A percentile compares a stretch with the other conserved stretches of the same genome.
phyloP scores from a whole-genome alignment of 2,329 filamentous ascomycete genomes.

The Cordyceps sp. region DNA sequence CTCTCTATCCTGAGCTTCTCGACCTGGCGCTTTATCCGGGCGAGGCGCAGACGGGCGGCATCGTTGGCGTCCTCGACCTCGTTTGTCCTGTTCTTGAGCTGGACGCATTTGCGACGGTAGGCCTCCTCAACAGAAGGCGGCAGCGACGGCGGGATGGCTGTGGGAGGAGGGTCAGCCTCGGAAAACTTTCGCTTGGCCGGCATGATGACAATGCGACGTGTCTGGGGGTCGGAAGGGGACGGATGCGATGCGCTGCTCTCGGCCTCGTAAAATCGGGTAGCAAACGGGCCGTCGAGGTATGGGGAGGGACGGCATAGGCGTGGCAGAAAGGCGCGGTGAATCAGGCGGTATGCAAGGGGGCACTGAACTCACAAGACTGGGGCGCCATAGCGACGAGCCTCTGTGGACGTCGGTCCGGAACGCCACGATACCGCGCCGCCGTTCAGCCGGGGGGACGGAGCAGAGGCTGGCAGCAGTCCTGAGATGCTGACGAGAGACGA shows the following conservation, averaged over 20 bases:
- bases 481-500: too few species aligned
- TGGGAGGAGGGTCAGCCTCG: conserved; percentile 19
- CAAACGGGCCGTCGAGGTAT: too few species aligned
- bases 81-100: conserved; percentile 76
- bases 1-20: conserved; percentile 84
- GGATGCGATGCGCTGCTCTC: too few species aligned
- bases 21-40: conserved; percentile 67
- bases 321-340: too few species aligned
- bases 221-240: too few species aligned
- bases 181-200: conserved; percentile 18
- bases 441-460: too few species aligned
- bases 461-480: too few species aligned
- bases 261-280: too few species aligned
- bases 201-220: too few species aligned
- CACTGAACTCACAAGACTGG: conserved; percentile 10
- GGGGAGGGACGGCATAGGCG: too few species aligned
- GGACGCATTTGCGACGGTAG: conserved; percentile 92
- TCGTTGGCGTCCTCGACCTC: conserved; percentile 91
- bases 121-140: conserved; percentile 90
- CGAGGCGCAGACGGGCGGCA: conserved; percentile 59
- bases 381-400: conserved; percentile 9
- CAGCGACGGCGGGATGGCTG: conserved; percentile 39
- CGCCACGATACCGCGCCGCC: not conserved
- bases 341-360: conserved; percentile 4
- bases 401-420: not conserved